phyloP scores from a whole-genome alignment of 1,284 basidiomycete species.

The Marasmius oreades region DNA sequence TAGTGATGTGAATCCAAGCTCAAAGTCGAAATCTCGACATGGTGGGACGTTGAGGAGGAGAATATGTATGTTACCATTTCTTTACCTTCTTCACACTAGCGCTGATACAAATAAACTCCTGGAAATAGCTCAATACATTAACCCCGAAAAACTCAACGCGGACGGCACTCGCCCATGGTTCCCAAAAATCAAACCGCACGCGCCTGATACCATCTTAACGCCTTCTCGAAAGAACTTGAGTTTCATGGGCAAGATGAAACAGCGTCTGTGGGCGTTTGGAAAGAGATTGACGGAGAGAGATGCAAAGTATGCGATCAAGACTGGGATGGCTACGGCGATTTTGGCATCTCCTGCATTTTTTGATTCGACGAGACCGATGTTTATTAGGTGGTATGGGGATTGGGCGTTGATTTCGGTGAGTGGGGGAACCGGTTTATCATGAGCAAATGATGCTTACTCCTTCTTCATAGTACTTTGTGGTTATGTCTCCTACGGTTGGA shows the following conservation, averaged over 20 bases:
- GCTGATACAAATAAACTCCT: slow-evolving; percentile 9
- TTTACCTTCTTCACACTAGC: slow-evolving; percentile 4
- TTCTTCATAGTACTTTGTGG: slow-evolving; percentile 71
- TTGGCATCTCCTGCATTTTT: slow-evolving; percentile 87
- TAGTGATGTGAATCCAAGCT: no score
- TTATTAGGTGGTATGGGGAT: slow-evolving; percentile 82
- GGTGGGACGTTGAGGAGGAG: slow-evolving; percentile 19
- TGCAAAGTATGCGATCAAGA: slow-evolving; percentile 86
- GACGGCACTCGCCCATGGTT: slow-evolving; percentile 73
- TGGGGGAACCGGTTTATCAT: slow-evolving; percentile 22
- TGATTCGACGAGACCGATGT: slow-evolving; percentile 71
- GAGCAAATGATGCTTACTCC: slow-evolving; percentile 7
- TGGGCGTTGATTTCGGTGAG: slow-evolving; percentile 92
- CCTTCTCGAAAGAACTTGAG: slow-evolving; percentile 60
- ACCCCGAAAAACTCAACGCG: slow-evolving; percentile 52
- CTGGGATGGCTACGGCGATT: slow-evolving; percentile 77
- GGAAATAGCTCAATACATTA: slow-evolving; percentile 55
- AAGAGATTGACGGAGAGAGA: slow-evolving; percentile 72
- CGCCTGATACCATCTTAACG: slow-evolving; percentile 81
- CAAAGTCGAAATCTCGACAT: no score
- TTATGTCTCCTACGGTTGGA: slow-evolving; percentile 86
- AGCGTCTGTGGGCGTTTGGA: slow-evolving; percentile 74
- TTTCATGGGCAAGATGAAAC: slow-evolving; percentile 57
- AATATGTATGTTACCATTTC: slow-evolving; percentile 39
- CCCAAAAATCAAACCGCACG: slow-evolving; percentile 79